Evolutionary conservation across 495 filamentous ascomycete genomes (phyloP).

Genomic region (Pyrenopolyporus hunteri): DNA sequence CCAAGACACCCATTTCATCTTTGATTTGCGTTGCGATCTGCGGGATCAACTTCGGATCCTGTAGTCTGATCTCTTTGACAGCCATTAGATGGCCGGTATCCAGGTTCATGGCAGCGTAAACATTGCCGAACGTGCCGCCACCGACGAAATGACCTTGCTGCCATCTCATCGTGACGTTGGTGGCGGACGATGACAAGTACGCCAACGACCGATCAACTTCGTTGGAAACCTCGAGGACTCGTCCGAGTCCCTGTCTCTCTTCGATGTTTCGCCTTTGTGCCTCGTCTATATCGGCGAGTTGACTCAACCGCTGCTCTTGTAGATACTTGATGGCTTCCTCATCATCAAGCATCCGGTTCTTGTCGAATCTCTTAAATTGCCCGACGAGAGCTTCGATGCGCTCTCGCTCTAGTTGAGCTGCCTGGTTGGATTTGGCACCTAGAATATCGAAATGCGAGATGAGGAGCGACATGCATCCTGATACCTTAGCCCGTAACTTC

Average conservation of each 20-base stretch:
- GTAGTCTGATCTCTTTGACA: constrained; percentile 96
- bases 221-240: constrained; percentile 90
- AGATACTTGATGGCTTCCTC: constrained; percentile 79
- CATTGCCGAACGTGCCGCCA: constrained; percentile 94
- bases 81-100: constrained; percentile 97
- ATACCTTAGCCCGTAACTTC: constrained; percentile 81
- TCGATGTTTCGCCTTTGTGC: constrained; percentile 75
- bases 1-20: constrained; percentile 95
- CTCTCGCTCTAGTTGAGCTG: constrained; percentile 80
- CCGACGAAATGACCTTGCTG: constrained; percentile 97
- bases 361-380: constrained; percentile 75
- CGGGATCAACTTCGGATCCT: constrained; percentile 95
- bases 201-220: constrained; percentile 95
- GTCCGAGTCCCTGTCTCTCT: constrained; percentile 87
- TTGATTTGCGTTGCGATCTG: constrained; percentile 91
- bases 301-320: constrained; percentile 71
- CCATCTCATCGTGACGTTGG: constrained; percentile 94
- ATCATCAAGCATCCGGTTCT: constrained; percentile 79
- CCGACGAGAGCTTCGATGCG: constrained; percentile 76
- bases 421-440: constrained; percentile 90
- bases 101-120: constrained; percentile 95
- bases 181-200: constrained; percentile 89
- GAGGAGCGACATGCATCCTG: constrained; percentile 95
- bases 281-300: constrained; percentile 77
- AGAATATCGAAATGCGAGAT: constrained; percentile 99